These are phyloP conservation scores for Diutina siamensis DNA, from an alignment of 1,139 yeast species.

Conservation along the genomic window DNA sequence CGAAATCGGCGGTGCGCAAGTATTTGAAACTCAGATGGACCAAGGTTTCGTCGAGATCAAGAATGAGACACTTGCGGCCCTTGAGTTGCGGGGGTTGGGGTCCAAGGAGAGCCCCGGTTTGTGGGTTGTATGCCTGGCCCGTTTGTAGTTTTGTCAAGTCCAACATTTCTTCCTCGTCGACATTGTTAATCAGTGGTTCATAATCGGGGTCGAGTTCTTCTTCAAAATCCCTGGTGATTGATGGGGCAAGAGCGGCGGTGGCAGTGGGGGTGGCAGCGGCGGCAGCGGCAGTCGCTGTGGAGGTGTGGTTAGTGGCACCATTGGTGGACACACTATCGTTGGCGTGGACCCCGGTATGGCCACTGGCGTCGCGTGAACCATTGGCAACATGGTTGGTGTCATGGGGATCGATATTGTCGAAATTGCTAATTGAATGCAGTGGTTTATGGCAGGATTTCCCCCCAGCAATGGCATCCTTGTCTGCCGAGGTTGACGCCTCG, in stretches of 20 bases:
- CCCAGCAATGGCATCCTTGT: not conserved
- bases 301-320: not conserved
- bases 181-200: slow-evolving; percentile 15
- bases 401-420: too few relatives aligned
- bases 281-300: slow-evolving; percentile 7
- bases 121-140: slow-evolving; percentile 50
- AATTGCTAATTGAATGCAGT: too few relatives aligned
- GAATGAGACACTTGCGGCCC: slow-evolving; percentile 72
- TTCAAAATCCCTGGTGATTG: slow-evolving; percentile 1
- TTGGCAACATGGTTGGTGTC: too few relatives aligned
- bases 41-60: slow-evolving; percentile 91
- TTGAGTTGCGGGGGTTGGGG: slow-evolving; percentile 19
- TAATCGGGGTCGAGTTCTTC: slow-evolving; percentile 11
- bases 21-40: slow-evolving; percentile 94
- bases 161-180: slow-evolving; percentile 13
- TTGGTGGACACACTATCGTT: not conserved
- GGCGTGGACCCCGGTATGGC: not conserved
- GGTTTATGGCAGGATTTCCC: too few relatives aligned
- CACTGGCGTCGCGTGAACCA: too few relatives aligned
- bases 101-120: slow-evolving; percentile 56
- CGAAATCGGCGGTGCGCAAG: slow-evolving; percentile 87
- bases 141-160: slow-evolving; percentile 57
- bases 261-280: slow-evolving; percentile 13
- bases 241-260: slow-evolving; percentile 9
- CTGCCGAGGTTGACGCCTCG: slow-evolving; percentile 9